Evolutionary conservation across 2,329 filamentous ascomycete genomes (phyloP).

Genomic region (Epicoccum sorghinum): DNA sequence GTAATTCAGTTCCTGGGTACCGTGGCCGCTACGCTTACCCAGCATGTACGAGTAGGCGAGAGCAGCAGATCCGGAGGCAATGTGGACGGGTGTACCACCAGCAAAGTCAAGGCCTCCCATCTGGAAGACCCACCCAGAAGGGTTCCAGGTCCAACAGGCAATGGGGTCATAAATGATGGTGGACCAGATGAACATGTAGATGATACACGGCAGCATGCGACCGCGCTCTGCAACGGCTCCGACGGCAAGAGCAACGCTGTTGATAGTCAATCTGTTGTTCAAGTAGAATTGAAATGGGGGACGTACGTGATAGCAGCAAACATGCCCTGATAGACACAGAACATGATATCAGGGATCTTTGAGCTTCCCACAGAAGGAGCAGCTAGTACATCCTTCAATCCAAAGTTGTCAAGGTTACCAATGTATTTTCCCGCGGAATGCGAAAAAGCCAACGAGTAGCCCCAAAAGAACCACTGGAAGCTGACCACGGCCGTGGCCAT

Average conservation of each 20-base stretch:
- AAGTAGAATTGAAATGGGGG: neutral
- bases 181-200: constrained; percentile 94
- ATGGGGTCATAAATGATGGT: constrained; percentile 92
- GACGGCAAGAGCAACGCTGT: constrained; percentile 78
- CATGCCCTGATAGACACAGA: constrained; percentile 87
- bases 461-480: constrained; percentile 98
- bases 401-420: constrained; percentile 79
- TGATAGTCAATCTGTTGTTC: constrained; percentile 9
- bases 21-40: constrained; percentile 82
- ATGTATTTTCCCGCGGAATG: constrained; percentile 78
- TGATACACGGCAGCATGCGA: constrained; percentile 82
- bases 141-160: constrained; percentile 95
- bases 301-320: constrained; percentile 85
- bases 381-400: constrained; percentile 76
- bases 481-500: constrained; percentile 79
- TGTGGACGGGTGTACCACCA: constrained; percentile 89
- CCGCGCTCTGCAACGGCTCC: constrained; percentile 87
- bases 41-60: constrained; percentile 92
- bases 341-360: constrained; percentile 81
- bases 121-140: constrained; percentile 76
- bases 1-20: constrained; percentile 87
- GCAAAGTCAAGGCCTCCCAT: constrained; percentile 88
- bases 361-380: constrained; percentile 74
- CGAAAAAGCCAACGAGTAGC: constrained; percentile 82
- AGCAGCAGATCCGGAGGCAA: constrained; percentile 80